Conservation (phyloP, 2,329 filamentous ascomycete species). For the Leptographium procerum region DNA sequence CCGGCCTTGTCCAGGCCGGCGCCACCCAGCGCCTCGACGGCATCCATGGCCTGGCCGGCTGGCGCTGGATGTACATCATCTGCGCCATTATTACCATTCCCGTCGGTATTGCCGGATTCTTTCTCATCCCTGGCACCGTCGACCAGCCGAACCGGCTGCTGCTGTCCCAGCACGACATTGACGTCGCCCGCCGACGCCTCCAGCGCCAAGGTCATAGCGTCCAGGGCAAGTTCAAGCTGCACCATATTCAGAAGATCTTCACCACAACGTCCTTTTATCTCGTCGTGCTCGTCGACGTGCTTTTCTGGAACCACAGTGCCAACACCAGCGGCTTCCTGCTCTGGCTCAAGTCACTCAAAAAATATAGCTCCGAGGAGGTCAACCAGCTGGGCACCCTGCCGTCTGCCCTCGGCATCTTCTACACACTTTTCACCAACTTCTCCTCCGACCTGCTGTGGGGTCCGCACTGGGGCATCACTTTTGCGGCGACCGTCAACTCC, state of each 20-base stretch:
- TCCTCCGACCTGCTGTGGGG: slow-evolving; percentile 41
- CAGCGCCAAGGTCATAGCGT: slow-evolving; percentile 26
- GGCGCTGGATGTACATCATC: slow-evolving; percentile 43
- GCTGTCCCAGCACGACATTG: slow-evolving; percentile 21
- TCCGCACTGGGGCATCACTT: slow-evolving; percentile 43
- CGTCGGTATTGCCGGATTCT: slow-evolving; percentile 37
- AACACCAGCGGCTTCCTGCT: slow-evolving; percentile 38
- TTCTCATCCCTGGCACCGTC: slow-evolving; percentile 37
- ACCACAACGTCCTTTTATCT: slow-evolving; percentile 31
- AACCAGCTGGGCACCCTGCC: slow-evolving; percentile 7
- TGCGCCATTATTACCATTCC: slow-evolving; percentile 25
- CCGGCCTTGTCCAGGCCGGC: slow-evolving; percentile 29
- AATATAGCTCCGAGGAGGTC: slow-evolving; percentile 1
- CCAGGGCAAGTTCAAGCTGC: slow-evolving; percentile 22
- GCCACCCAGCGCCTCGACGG: slow-evolving; percentile 28
- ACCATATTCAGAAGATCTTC: slow-evolving; percentile 21
- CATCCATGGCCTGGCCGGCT: slow-evolving; percentile 32
- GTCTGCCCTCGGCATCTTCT: slow-evolving; percentile 42
- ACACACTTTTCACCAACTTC: slow-evolving; percentile 42
- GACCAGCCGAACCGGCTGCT: slow-evolving; percentile 24
- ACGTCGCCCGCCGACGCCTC: slow-evolving; percentile 23
- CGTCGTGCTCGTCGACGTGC: slow-evolving; percentile 36
- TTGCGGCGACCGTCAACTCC: slow-evolving; percentile 38
- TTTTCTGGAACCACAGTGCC: slow-evolving; percentile 46
- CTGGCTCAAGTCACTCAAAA: slow-evolving; percentile 42